Conservation (phyloP, 1,284 basidiomycete genomes). For the Ustilago tritici region DNA sequence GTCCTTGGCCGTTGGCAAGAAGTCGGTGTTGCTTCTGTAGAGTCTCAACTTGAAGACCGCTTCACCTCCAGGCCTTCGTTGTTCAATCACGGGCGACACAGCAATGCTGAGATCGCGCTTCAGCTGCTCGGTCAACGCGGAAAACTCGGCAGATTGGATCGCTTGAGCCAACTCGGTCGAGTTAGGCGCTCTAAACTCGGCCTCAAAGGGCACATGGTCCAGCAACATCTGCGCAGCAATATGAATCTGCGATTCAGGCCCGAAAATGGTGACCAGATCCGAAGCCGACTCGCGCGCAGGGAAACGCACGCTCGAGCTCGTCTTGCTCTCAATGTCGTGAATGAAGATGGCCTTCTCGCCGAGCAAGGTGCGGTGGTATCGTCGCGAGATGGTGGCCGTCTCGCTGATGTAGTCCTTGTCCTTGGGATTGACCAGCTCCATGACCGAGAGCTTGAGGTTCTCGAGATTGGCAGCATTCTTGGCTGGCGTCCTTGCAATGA, state of each 20-base stretch:
- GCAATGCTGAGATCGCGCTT: slow-evolving; percentile 94
- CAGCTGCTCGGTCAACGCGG: slow-evolving; percentile 83
- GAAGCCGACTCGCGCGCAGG: slow-evolving; percentile 94
- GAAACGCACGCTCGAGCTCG: slow-evolving; percentile 92
- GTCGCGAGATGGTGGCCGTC: slow-evolving; percentile 88
- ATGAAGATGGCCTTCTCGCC: slow-evolving; percentile 98
- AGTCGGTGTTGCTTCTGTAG: slow-evolving; percentile 81
- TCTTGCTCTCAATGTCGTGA: slow-evolving; percentile 95
- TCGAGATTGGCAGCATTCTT: slow-evolving; percentile 97
- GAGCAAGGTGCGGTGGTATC: slow-evolving; percentile 92
- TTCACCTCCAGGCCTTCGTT: slow-evolving; percentile 73
- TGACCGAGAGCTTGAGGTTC: slow-evolving; percentile 93
- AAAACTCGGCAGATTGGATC: slow-evolving; percentile 82
- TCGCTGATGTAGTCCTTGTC: slow-evolving; percentile 97
- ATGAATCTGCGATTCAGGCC: slow-evolving; percentile 95
- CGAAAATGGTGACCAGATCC: slow-evolving; percentile 91
- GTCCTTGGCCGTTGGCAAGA: slow-evolving; percentile 87
- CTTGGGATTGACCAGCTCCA: slow-evolving; percentile 97
- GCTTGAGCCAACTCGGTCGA: slow-evolving; percentile 80
- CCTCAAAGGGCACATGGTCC: slow-evolving; percentile 95
- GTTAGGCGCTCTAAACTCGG: slow-evolving; percentile 90
- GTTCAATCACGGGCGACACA: slow-evolving; percentile 77
- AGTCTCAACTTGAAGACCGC: slow-evolving; percentile 92
- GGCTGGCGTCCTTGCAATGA: slow-evolving; percentile 94
- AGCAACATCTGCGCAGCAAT: slow-evolving; percentile 96